These are phyloP conservation scores for Geotrichum citri-aurantii DNA, from an alignment of 1,139 yeast species.

Conservation along the genomic window DNA sequence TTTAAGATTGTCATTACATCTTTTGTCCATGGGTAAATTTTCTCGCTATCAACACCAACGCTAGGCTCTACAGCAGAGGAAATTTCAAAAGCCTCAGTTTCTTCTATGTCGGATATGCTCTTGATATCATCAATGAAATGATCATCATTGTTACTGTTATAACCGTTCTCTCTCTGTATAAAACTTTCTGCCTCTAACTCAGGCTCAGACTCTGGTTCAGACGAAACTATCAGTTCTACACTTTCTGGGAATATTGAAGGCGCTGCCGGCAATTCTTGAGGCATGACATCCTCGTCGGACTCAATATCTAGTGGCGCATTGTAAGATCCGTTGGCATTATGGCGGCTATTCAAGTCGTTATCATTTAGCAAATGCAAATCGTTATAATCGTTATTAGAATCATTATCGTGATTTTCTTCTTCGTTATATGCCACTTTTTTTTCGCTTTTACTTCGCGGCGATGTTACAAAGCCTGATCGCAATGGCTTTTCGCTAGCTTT, in stretches of 20 bases:
- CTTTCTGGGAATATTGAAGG: background rate
- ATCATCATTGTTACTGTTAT: background rate
- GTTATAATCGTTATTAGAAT: background rate
- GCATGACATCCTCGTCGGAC: slow-evolving; percentile 1
- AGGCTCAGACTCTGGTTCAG: background rate
- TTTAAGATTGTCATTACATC: slow-evolving; percentile 60
- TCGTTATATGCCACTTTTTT: background rate
- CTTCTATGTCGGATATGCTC: slow-evolving; percentile 8
- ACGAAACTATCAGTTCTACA: background rate
- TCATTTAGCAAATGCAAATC: background rate
- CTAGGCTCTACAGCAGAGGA: background rate
- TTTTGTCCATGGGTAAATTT: slow-evolving; percentile 50
- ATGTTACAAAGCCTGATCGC: background rate
- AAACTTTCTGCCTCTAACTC: background rate
- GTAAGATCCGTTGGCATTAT: background rate
- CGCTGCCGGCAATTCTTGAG: background rate
- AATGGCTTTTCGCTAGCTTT: background rate
- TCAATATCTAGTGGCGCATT: slow-evolving; percentile 6
- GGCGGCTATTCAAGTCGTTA: background rate
- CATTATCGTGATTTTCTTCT: background rate
- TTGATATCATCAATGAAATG: background rate
- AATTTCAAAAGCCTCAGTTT: slow-evolving; percentile 2
- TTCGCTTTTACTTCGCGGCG: background rate
- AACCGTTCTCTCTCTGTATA: background rate
- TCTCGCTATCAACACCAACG: background rate